Evolutionary conservation across 352 stramenopile species (phyloP).

Genomic region (Globisporangium abappressorium): DNA sequence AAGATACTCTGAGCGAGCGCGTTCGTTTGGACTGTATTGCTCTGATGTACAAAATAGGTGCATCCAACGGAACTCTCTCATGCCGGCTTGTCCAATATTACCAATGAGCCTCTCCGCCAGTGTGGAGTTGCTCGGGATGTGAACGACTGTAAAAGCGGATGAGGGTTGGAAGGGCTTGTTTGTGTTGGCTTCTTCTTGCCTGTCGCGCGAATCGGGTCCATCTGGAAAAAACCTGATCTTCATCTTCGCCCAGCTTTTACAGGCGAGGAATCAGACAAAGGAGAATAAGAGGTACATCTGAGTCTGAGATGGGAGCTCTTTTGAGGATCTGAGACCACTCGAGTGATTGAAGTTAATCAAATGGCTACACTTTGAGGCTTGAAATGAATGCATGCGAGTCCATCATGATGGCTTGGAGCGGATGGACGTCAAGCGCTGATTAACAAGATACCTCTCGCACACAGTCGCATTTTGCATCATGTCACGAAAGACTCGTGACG

Average conservation of each 20-base stretch:
- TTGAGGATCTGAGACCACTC: not conserved
- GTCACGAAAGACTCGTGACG: not conserved
- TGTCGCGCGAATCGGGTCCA: not conserved
- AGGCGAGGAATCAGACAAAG: not conserved
- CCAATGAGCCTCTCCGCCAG: too few species aligned
- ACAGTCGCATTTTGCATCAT: not conserved
- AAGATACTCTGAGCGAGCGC: not conserved
- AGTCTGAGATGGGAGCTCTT: not conserved
- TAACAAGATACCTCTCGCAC: not conserved
- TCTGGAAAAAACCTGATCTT: not conserved
- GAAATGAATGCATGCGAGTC: not conserved
- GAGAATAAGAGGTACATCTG: not conserved
- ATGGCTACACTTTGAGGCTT: not conserved
- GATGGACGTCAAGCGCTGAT: not conserved
- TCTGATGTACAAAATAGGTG: not conserved
- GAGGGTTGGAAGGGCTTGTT: not conserved
- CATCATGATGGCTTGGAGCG: not conserved
- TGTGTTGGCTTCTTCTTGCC: not conserved
- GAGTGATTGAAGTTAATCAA: not conserved
- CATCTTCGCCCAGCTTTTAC: not conserved
- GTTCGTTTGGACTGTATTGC: not conserved
- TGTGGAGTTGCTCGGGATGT: too few species aligned
- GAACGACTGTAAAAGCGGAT: too few species aligned
- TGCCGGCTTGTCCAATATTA: not conserved
- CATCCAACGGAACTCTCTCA: not conserved